Evolutionary conservation across 148 eudicot genomes (phyloP), one percentile per base, ranked within the genome.

Genomic region (Nepenthes mirabilis): DNA sequence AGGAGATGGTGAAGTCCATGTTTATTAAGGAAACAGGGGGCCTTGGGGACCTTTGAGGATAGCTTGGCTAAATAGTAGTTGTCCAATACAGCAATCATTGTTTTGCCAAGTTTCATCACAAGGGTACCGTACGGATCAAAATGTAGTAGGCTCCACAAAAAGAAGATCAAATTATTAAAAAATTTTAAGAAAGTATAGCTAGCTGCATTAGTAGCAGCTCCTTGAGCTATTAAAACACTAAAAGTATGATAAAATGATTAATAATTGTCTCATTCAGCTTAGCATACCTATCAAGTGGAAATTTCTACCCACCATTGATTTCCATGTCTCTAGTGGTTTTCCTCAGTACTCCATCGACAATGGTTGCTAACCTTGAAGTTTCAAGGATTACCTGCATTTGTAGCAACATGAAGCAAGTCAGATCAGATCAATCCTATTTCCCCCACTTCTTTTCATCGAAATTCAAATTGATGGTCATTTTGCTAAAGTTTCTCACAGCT

Each of bases 291-390:
- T 49, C 13, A 61, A 47, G 13, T 32, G 47, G 23, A 35, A 33
- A 33, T n/a, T 13, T 37, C 11, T 14, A 74, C 88, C 65, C 69
- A 86, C 98, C 98, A 80, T 89, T 93, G 43, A 93, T 79, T 76
- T 89, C 91, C 99, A 93, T 86, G 63, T 93, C 97, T 63, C 73
- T 52, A 12, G 97, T 89, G 37, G 99, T 93, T 80, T 93, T 93
- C 75, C 99, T 89, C 66, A 93, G 65, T 3, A 93, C 97, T 47
- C 99, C 99, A 75, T 93, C 88, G 14, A 93, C 99, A 74, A 93
- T 82, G 58, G 96, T 93, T 50, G 99, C 99, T 65, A 93, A 74
- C 71, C 99, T 89, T 52, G 97, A 86, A 33, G 97, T 88, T 83
- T 93, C 99, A 68, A 82, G 80, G 55, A 93, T 93, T 55, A 93